Base-by-base conservation (phyloP, 495 filamentous ascomycete species). In the Penicillium ochrochloron region DNA sequence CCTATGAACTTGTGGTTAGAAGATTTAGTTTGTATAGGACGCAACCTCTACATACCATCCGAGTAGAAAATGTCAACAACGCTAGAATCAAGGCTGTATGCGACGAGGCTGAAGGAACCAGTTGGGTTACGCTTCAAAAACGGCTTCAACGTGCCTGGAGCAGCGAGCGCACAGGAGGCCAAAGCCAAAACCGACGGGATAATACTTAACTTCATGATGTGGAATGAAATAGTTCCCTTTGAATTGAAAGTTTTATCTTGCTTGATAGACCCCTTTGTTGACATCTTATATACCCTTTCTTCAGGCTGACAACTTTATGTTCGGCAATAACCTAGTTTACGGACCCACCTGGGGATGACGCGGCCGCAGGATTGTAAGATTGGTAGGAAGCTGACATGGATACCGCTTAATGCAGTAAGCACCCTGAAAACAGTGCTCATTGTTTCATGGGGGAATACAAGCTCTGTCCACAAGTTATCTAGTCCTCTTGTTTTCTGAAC, bases 61-160 rank as follows among this genome's bases (percentile, higher is more conserved):
- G 71, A 68, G 25, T 69, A 73, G 27, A 73, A 71, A 0, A 71
- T 46, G 3, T 57, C 52, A 17, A 70, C 37, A 14, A 21, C 42
- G 3, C 25, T 21, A 6, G 53, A 42, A 0, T 34, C 60, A 7
- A 67, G 37, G 17, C 62, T 62, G 25, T 72, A 72, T 17, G 70
- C 70, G 39, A 70, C 29, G 31, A 72, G 46, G 5, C 55, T 59
- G 50, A 72, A 72, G 7, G 67, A 62, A 19, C 53, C 67, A 2
- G 59, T 59, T 25, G 66, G 69, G 46, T 63, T 63, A 41, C 70
- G 70, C 53, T 66, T 72, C 35, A 61, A 48, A 4, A 70, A 27
- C 12, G n/a, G 53, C 27, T 50, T 34, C 4, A 50, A 31, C 8
- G 55, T 23, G 11, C 51, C 46, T 3, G 61, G 60, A 8, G 53